These are phyloP conservation scores for Saussurea involucrata DNA, from an alignment of 129 eudicot species.

Conservation along the genomic window DNA sequence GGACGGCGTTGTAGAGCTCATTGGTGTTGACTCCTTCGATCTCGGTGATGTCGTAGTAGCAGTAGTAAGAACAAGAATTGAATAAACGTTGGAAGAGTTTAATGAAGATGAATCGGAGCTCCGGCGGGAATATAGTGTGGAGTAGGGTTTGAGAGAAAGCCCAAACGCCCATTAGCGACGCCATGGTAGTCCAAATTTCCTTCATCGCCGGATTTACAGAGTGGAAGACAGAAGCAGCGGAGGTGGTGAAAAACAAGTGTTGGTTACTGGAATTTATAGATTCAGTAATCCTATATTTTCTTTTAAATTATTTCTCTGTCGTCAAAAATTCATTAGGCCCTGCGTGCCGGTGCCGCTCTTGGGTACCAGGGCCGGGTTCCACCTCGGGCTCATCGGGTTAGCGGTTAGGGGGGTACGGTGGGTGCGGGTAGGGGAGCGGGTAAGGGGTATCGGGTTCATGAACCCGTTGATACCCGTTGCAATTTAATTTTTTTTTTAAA, in stretches of 20 bases:
- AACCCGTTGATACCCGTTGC: no score
- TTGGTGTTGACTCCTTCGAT: constrained; percentile 96
- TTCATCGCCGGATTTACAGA: constrained; percentile 35
- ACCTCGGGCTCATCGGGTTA: no score
- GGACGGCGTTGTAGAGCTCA: constrained; percentile 92
- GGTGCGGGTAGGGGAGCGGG: no score
- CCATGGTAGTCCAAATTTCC: constrained; percentile 87
- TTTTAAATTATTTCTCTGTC: background rate
- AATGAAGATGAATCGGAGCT: constrained; percentile 54
- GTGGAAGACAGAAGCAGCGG: background rate
- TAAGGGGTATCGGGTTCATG: no score
- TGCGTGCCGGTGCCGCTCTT: no score
- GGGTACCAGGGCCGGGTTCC: no score
- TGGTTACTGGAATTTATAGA: constrained; percentile 25
- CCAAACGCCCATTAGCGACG: constrained; percentile 83
- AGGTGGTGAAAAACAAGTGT: background rate
- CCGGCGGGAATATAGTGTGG: constrained; percentile 69
- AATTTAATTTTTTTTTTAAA: no score
- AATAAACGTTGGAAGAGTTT: constrained; percentile 54
- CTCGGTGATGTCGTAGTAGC: constrained; percentile 86
- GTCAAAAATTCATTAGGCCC: background rate
- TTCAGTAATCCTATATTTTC: background rate
- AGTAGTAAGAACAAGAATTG: constrained; percentile 59
- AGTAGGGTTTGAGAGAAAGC: constrained; percentile 78
- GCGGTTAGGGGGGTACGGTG: no score